phyloP scores from a whole-genome alignment of 257 asterid species.

The Verbascum thapsus region DNA sequence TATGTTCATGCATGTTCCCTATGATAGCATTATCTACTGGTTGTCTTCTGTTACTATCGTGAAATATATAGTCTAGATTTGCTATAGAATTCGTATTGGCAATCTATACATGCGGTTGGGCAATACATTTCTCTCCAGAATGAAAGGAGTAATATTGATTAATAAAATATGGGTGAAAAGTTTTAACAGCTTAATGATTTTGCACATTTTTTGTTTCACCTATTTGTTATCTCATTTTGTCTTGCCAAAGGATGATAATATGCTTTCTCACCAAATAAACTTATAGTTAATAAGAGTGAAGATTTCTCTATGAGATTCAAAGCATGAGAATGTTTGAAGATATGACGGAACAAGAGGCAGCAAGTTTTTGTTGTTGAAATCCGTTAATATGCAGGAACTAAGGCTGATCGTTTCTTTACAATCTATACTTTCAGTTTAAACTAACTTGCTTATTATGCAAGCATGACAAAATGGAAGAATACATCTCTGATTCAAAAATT shows the following conservation, averaged over 20 bases:
- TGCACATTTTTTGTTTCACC: neutral
- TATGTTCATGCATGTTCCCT: slow-evolving; percentile 8
- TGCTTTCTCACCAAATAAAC: slow-evolving; percentile 9
- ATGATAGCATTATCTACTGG: neutral
- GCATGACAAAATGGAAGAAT: neutral
- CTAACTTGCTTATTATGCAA: neutral
- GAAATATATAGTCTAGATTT: slow-evolving; percentile 1
- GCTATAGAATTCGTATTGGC: neutral
- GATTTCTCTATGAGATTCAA: neutral
- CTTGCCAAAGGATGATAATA: neutral
- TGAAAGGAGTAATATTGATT: neutral
- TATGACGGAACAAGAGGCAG: neutral
- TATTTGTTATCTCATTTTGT: neutral
- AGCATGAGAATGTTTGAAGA: neutral
- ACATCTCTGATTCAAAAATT: neutral
- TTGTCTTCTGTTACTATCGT: neutral
- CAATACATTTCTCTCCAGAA: neutral
- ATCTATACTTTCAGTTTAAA: neutral
- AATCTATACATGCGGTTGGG: neutral
- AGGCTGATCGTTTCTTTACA: neutral
- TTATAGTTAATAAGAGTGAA: neutral
- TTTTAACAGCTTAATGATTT: neutral
- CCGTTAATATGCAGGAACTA: neutral
- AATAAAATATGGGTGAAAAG: neutral
- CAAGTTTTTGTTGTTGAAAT: neutral